phyloP scores from a whole-genome alignment of 2,329 filamentous ascomycete species.

The Arthrobotrys pseudoclavata region DNA sequence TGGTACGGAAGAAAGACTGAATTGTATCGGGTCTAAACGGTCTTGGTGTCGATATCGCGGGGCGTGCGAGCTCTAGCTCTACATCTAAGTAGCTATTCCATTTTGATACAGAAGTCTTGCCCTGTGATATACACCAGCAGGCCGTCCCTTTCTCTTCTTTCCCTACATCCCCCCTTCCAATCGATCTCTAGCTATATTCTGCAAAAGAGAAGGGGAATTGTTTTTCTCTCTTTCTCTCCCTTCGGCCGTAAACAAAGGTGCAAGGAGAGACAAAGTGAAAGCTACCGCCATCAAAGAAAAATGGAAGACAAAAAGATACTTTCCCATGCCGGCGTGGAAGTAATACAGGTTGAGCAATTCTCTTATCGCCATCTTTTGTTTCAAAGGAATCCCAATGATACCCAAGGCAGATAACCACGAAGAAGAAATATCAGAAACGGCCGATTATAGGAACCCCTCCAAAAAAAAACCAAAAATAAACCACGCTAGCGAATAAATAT shows the following conservation, averaged over 20 bases:
- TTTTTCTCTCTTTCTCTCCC: conserved; percentile 3
- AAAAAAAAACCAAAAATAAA: background rate
- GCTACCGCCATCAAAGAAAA: conserved; percentile 1
- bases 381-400: conserved; percentile 45
- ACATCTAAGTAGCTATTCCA: background rate
- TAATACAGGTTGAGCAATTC: conserved; percentile 20
- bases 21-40: too few species aligned
- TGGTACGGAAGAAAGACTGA: too few species aligned
- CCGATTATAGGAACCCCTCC: conserved; percentile 3
- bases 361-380: conserved; percentile 34
- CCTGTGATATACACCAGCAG: conserved; percentile 9
- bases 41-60: too few species aligned
- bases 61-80: background rate
- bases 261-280: conserved; percentile 1
- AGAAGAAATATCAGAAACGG: conserved; percentile 27
- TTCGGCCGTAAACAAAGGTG: conserved; percentile 10
- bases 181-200: background rate
- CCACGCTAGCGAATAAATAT: conserved; percentile 63
- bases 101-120: conserved; percentile 7
- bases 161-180: background rate
- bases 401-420: conserved; percentile 30
- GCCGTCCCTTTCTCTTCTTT: background rate
- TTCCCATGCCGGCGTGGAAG: conserved; percentile 5
- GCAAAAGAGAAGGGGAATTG: background rate
- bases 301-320: background rate